Evolutionary conservation across 345 rosid genomes (phyloP), one percentile per base, ranked within the genome.

Genomic region (Lumnitzera racemosa): DNA sequence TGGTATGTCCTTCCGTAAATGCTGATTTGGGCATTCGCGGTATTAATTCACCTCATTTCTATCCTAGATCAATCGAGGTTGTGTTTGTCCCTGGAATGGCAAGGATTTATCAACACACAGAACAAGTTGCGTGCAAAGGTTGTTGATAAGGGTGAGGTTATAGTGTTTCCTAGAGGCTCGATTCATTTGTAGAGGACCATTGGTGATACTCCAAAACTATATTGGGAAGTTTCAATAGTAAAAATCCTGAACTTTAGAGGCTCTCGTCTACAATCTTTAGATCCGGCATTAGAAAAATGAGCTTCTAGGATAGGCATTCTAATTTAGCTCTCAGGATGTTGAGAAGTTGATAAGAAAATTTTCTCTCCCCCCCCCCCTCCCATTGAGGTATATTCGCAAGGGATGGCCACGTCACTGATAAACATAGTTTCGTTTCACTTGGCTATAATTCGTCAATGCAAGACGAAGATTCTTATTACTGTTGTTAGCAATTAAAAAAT

Each of bases 101-200:
- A 88, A 0, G 98, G 96, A 27, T 91, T 90, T 55, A 81, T 90
- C 0, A 96, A 88, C 55, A 72, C 94, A 0, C 63, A 78, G 62
- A 84, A 83, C 71, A 64, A 63, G 53, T 51, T 88, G 46, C 88
- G 68, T 60, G 89, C 96, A 4, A 81, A 74, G 55, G 96, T 88
- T 17, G 71, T 86, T 64, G 86, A 83, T 24, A 80, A 81, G 47
- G 98, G 98, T 29, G 91, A 91, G 16, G 85, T 88, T 24, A 91
- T 91, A 89, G 91, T 91, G 61, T 91, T 84, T 65, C 91, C 95
- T 15, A 78, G 72, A 67, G 96, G 95, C 7, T 66, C 83, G 15
- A 63, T 91, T 13, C 96, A 84, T 76, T 88, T 91, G 61, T 96
- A 91, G 59, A 88, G 83, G 95, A 91, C 88, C 64, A 80, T 86